Base-by-base conservation (phyloP, 2,329 filamentous ascomycete species). In the Lasiodiplodia gonubiensis region DNA sequence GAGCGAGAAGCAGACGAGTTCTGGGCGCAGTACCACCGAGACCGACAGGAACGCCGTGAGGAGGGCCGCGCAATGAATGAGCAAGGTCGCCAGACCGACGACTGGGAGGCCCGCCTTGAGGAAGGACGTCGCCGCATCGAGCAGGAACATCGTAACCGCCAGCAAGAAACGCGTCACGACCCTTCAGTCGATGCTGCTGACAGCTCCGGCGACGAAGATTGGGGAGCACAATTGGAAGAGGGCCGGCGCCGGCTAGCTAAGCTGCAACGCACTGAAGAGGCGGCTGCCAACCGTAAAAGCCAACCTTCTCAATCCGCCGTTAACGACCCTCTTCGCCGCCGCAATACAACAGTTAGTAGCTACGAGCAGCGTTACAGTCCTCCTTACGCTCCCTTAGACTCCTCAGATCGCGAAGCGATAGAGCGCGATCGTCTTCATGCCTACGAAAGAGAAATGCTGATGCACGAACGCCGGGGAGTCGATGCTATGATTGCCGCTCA, bases 61-160 rank as follows among this genome's bases (percentile, higher is more conserved):
- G 64, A 55, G 23, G 39, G 39, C 14, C 37, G 64, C 2, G 42
- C 18, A 12, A 64, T 39, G 33, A 54, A 54, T 35, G 49, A 64
- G 61, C 64, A 66, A 33, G 42, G 35, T 3, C 30, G 33, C 21
- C 35, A 23, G 12, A 39, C 30, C 37, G 51, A 49, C 42, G 46
- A 66, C 25, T 66, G 64, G 64, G 64, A 66, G n/a, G 48, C 51
- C 18, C 35, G 37, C 37, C 14, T 66, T 2, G 51, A 66, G 14
- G 52, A 55, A 25, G 64, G 64, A 3, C 64, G 64, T n/a, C 59
- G 46, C n/a, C 64, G 64, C 52, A 1, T 57, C 3, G 51, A 55
- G 23, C 64, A 37, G 10, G 46, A 64, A 5, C 48, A 10, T 10
- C 21, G 21, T 4, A 46, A 23, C 21, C 61, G 33, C 16, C 33